Percentiles rank a stretch among this genome's conserved stretches.
These are phyloP conservation scores for Penstemon barbatus DNA, from an alignment of 257 asterid species.

Conservation along the genomic window DNA sequence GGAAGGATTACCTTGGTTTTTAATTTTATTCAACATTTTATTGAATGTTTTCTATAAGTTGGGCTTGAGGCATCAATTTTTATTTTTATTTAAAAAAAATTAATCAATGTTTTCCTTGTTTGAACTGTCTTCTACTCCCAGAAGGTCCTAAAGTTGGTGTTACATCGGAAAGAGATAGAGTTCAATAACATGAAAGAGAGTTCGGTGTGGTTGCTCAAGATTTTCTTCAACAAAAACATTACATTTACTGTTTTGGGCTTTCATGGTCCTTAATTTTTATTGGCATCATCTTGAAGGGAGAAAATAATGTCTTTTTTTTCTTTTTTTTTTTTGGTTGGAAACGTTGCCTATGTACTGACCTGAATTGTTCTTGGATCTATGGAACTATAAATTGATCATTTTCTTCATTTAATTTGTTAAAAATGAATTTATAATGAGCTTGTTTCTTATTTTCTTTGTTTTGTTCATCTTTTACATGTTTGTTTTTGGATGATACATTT, in stretches of 20 bases:
- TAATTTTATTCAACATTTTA: conserved; percentile 58
- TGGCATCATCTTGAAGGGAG: conserved; percentile 34
- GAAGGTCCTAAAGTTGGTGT: conserved; percentile 31
- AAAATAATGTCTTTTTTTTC: conserved; percentile 38
- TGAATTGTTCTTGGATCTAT: conserved; percentile 39
- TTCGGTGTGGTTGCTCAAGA: conserved; percentile 37
- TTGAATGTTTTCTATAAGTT: conserved; percentile 41
- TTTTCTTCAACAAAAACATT: conserved; percentile 29
- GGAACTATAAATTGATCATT: conserved; percentile 28
- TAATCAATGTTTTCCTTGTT: conserved; percentile 35
- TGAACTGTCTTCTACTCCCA: conserved; percentile 39
- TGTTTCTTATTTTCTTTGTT: no score
- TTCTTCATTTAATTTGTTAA: background rate
- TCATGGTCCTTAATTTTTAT: conserved; percentile 35
- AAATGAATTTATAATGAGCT: no score
- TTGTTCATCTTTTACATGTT: no score
- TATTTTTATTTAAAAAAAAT: conserved; percentile 26
- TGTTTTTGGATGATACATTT: no score
- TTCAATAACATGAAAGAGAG: conserved; percentile 39
- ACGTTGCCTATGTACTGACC: conserved; percentile 38
- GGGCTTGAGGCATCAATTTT: conserved; percentile 41
- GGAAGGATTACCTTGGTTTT: conserved; percentile 40
- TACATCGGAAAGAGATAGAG: conserved; percentile 39
- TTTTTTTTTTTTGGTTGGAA: conserved; percentile 25
- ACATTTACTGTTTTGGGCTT: conserved; percentile 28